Percentiles rank a stretch among this genome's conserved stretches.
These are phyloP conservation scores for Plectosphaerella sp. DNA, from an alignment of 2,329 filamentous ascomycete species.

Conservation along the genomic window DNA sequence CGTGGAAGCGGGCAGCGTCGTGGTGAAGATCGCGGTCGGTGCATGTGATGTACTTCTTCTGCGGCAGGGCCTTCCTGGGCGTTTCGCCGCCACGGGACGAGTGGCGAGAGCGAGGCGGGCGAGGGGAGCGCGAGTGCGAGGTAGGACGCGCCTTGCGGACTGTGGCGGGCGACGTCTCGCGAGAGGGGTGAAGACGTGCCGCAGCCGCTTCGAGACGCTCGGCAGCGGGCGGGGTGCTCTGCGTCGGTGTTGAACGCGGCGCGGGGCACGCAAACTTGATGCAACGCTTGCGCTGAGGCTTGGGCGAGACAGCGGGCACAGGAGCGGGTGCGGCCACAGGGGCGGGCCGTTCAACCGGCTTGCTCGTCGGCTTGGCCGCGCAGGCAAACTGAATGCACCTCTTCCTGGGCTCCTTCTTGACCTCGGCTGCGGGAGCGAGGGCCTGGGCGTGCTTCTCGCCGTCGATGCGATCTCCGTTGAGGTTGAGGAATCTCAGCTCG, in stretches of 20 bases:
- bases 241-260: conserved; percentile 41
- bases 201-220: conserved; percentile 9
- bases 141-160: conserved; percentile 21
- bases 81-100: conserved; percentile 30
- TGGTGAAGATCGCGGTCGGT: conserved; percentile 44
- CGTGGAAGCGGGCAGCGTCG: conserved; percentile 70
- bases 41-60: conserved; percentile 46
- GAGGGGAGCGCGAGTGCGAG: conserved; percentile 12
- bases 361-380: conserved; percentile 53
- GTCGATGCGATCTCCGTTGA: conserved; percentile 25
- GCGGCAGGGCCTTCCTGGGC: conserved; percentile 19
- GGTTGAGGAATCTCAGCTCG: conserved; percentile 43
- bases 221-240: conserved; percentile 28
- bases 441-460: conserved; percentile 17
- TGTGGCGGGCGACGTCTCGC: conserved; percentile 12
- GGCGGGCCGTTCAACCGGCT: conserved; percentile 25
- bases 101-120: conserved; percentile 26
- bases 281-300: conserved; percentile 47
- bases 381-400: conserved; percentile 93
- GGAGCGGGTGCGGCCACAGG: conserved; percentile 28
- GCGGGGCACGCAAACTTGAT: conserved; percentile 71
- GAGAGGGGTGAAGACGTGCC: conserved; percentile 3
- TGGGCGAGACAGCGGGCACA: background rate
- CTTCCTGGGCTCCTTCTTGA: conserved; percentile 52
- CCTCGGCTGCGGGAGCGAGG: conserved; percentile 11